Base-by-base conservation (phyloP, 306 rosid species). In the Vigna unguiculata region DNA sequence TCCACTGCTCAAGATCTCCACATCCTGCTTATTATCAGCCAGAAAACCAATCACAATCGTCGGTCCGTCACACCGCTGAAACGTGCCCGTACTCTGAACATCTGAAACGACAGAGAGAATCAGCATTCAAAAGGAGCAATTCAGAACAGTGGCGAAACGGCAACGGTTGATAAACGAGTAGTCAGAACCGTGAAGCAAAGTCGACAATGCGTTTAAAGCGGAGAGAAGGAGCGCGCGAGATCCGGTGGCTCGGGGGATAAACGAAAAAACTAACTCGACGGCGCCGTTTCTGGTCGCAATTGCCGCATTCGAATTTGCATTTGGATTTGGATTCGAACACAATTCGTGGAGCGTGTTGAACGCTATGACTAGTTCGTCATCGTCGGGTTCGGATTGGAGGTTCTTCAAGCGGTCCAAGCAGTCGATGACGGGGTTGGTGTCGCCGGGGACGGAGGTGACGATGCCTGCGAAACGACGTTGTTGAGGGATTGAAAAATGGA, bases 221-320 rank as follows among this genome's bases (percentile, higher is more conserved):
- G 93, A 86, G 81, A 83, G 81, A 74, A 88, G 61, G 45, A 69
- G 76, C 2, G 22, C 38, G 40, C 25, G 75, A 25, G 68, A 70
- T 58, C 75, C 85, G 38, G 13, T 17, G 36, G 60, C 74, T 20
- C 10, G 41, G 7, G 49, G 70, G 72, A 88, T 74, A 47, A 90
- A 40, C 43, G 90, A 88, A 53, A 91, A 92, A 52, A 83, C 46
- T 85, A 95, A 73, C 46, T 88, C 86, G 45, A 95, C 76, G 25
- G 87, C 96, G 3, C 92, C 92, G 71, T 92, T 92, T 78, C 82
- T 90, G 2, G 93, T 69, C 0, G 96, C 97, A 74, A 95, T 84
- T 10, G 96, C 90, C 0, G 86, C 87, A 84, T 91, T 87, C 2
- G 32, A 3, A 41, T 40, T 12, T 4, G 30, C 87, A 84, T 91